Evolutionary conservation across 768 basidiomycete genomes (phyloP).

Genomic region (Coprinopsis marcescibilis): DNA sequence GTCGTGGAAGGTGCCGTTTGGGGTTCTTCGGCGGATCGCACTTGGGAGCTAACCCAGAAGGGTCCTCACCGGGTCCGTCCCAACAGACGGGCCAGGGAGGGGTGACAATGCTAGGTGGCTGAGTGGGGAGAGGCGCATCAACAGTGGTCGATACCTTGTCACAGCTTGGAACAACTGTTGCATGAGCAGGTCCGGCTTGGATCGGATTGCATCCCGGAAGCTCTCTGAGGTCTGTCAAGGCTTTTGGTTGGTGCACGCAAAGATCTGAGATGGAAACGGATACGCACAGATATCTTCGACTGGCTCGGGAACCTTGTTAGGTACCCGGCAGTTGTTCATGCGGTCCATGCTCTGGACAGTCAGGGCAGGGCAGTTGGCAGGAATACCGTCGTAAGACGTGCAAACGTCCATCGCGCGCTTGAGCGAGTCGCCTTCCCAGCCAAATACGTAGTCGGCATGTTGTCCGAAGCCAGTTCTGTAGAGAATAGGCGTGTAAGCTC

Average conservation of each 20-base stretch:
- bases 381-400: conserved; percentile 4
- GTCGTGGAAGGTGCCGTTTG: background rate
- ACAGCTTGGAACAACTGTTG: background rate
- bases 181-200: conserved; percentile 1
- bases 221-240: background rate
- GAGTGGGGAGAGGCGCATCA: conserved; percentile 3
- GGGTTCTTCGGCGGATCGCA: background rate
- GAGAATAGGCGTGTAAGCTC: background rate
- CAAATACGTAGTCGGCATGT: conserved; percentile 11
- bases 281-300: conserved; percentile 3
- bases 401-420: conserved; percentile 11
- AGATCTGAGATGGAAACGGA: background rate
- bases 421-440: conserved; percentile 11
- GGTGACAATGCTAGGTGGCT: conserved; percentile 13
- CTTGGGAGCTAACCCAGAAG: background rate
- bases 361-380: conserved; percentile 2
- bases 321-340: conserved; percentile 3
- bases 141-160: background rate
- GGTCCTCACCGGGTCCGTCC: background rate
- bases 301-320: background rate
- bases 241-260: too few relatives aligned
- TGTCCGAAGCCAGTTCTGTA: conserved; percentile 9
- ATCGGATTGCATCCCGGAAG: conserved; percentile 8
- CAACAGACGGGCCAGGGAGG: conserved; percentile 8
- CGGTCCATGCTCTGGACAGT: conserved; percentile 6